Base-by-base conservation (phyloP, 495 filamentous ascomycete species). In the Penicillium angulare region DNA sequence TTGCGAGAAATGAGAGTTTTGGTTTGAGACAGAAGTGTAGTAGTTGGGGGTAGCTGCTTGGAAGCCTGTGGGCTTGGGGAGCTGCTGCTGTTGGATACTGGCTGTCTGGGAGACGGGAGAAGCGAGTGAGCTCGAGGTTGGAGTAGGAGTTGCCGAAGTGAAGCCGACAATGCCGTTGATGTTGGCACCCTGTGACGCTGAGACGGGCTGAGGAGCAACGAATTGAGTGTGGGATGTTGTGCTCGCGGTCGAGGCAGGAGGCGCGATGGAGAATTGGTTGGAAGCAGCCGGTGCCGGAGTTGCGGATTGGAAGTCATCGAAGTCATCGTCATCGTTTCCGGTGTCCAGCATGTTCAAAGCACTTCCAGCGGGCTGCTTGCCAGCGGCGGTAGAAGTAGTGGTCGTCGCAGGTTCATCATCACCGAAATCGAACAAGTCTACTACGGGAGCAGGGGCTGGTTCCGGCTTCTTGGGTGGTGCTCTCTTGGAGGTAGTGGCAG, bases 221-320 rank as follows among this genome's bases (percentile, higher is more conserved):
- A 89, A 87, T 53, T 87, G 86, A 3, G 87, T 84, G 51, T 63
- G 78, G 13, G 83, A 80, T 42, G 67, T 80, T n/a, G 84, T 82
- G 49, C 79, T 84, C 23, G 80, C 79, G n/a, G 83, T 85, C 23
- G 85, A 79, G 41, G 81, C 77, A 13, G 87, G 70, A 13, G 73
- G 67, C 18, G 66, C 62, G 16, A 79, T 73, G 4, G 69, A 58
- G 54, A 79, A 77, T 31, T 69, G 64, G 46, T 64, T 73, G 43
- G 75, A 53, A 15, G 73, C 64, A 36, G 77, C 60, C 21, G 75
- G 56, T 39, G 74, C 56, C 12, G 47, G 84, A 4, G 87, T 77
- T 13, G 95, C 93, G n/a, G 90, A 92, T 68, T 95, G 90, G 79
- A 97, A 97, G 64, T 97, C 95, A 64, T 97, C 93, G 57, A 97